Conservation (phyloP, 495 filamentous ascomycete species). For the Neurospora tetrasperma region DNA sequence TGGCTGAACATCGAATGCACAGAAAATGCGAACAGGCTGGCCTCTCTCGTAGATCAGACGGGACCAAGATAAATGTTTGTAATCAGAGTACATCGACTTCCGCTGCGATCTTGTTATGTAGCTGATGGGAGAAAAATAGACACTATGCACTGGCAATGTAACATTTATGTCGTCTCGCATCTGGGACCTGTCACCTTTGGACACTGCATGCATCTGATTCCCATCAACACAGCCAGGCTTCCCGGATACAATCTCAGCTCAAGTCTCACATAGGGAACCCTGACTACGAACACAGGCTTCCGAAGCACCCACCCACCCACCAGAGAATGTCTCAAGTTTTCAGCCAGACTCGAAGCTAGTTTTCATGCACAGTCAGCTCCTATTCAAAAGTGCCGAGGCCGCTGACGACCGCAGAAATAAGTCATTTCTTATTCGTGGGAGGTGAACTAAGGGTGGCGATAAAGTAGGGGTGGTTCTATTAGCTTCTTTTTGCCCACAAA, state of each 20-base stretch:
- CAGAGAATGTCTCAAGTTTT: neutral
- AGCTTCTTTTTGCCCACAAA: too few relatives aligned
- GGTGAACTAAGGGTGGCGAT: too few relatives aligned
- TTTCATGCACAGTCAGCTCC: neutral
- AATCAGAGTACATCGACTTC: neutral
- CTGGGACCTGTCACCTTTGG: neutral
- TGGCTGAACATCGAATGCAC: neutral
- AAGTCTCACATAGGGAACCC: neutral
- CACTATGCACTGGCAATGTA: neutral
- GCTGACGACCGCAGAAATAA: too few relatives aligned
- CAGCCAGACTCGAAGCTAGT: neutral
- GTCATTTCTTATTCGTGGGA: too few relatives aligned
- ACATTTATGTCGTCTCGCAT: neutral
- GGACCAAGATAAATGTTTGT: neutral
- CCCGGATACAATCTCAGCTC: neutral
- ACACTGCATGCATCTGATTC: neutral
- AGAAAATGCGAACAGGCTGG: neutral
- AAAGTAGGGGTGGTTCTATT: too few relatives aligned
- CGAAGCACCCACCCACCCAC: too few relatives aligned
- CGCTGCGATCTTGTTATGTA: neutral
- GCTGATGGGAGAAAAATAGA: neutral
- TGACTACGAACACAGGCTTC: neutral
- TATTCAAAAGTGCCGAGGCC: too few relatives aligned
- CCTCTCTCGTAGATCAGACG: neutral
- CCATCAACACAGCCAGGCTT: neutral